These are phyloP conservation scores for Diaporthe ilicicola DNA, from an alignment of 2,329 filamentous ascomycete genomes.

Conservation along the genomic window DNA sequence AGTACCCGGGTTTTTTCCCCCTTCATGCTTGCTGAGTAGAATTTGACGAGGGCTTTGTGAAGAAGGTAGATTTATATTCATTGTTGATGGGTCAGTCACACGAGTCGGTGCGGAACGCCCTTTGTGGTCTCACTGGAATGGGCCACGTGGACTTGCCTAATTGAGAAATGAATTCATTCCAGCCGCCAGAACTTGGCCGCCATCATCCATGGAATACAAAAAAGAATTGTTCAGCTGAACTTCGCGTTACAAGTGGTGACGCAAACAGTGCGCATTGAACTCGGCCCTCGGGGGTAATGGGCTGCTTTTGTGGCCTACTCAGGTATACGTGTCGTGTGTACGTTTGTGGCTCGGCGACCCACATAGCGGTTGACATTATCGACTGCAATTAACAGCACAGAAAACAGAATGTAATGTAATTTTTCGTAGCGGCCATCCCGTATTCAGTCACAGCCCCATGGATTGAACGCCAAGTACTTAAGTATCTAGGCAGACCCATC, in stretches of 20 bases:
- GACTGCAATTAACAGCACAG: background rate
- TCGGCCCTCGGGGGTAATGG: slow-evolving; percentile 6
- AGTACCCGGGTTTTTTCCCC: too few relatives aligned
- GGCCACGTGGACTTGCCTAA: background rate
- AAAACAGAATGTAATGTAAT: background rate
- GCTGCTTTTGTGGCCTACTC: background rate
- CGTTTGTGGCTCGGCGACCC: slow-evolving; percentile 1
- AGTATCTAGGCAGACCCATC: slow-evolving; percentile 18
- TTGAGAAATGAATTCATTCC: background rate
- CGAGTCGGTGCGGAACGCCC: background rate
- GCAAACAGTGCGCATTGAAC: background rate
- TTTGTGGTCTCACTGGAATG: background rate
- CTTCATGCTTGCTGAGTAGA: too few relatives aligned
- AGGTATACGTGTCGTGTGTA: background rate
- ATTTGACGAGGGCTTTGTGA: too few relatives aligned
- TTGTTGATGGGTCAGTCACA: background rate
- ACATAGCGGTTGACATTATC: background rate
- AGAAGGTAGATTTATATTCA: too few relatives aligned
- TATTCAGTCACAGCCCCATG: background rate
- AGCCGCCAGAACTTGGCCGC: background rate
- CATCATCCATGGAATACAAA: background rate
- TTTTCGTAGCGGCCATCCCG: slow-evolving; percentile 2
- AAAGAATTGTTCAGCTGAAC: background rate
- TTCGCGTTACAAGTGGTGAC: background rate
- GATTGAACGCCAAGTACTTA: slow-evolving; percentile 15